Evolutionary conservation across 306 rosid species (phyloP).

Genomic region (Cotoneaster glaucophyllus): DNA sequence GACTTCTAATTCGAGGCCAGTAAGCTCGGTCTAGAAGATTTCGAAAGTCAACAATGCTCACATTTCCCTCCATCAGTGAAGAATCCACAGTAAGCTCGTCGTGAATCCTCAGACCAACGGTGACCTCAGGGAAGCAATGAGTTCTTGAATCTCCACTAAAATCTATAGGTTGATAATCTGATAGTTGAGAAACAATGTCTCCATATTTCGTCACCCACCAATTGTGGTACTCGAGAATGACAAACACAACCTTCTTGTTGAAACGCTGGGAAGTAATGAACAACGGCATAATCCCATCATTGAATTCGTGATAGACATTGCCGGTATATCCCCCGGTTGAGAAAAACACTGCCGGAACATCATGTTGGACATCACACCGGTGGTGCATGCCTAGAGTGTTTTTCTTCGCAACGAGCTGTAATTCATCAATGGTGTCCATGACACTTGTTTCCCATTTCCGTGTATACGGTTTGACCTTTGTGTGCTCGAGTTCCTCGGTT

Average conservation of each 20-base stretch:
- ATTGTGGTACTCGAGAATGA: conserved; percentile 71
- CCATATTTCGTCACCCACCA: conserved; percentile 93
- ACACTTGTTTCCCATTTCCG: conserved; percentile 86
- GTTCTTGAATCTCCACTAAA: conserved; percentile 53
- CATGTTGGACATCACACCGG: conserved; percentile 60
- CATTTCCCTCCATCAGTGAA: conserved; percentile 47
- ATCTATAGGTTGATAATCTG: conserved; percentile 58
- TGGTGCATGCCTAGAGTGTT: conserved; percentile 16
- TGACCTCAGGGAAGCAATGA: conserved; percentile 85
- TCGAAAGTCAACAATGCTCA: conserved; percentile 64
- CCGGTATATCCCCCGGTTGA: conserved; percentile 98
- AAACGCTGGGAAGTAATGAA: conserved; percentile 76
- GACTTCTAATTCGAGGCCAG: conserved; percentile 55
- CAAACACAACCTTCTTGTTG: conserved; percentile 77
- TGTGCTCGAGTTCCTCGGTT: conserved; percentile 36
- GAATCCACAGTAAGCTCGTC: conserved; percentile 69
- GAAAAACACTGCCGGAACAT: conserved; percentile 86
- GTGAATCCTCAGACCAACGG: conserved; percentile 78
- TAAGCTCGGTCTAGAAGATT: conserved; percentile 65
- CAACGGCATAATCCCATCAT: conserved; percentile 85
- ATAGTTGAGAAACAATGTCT: conserved; percentile 63
- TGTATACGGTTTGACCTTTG: conserved; percentile 75
- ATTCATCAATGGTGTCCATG: conserved; percentile 70
- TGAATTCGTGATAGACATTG: conserved; percentile 90
- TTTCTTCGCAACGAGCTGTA: conserved; percentile 50